These are phyloP conservation scores for Nakazawaea ernobii DNA, from an alignment of 805 yeast species.

Conservation along the genomic window DNA sequence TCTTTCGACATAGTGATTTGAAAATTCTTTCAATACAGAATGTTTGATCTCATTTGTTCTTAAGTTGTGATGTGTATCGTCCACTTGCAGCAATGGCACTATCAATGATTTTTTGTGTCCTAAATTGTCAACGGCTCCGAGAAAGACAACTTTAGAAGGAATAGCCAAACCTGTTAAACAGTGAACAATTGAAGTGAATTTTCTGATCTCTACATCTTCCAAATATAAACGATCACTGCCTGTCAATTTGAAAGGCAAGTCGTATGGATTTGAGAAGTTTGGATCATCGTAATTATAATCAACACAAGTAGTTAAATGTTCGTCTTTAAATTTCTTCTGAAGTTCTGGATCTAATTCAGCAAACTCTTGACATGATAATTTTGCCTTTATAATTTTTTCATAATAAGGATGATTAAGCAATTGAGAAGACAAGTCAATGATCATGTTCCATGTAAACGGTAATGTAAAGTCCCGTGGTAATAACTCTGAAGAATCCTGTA, in stretches of 20 bases:
- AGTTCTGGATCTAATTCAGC: background rate
- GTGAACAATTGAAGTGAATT: background rate
- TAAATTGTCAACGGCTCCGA: conserved; percentile 1
- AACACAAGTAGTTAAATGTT: background rate
- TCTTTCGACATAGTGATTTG: background rate
- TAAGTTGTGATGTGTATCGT: background rate
- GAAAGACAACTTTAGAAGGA: background rate
- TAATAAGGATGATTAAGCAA: background rate
- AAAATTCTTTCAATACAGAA: background rate
- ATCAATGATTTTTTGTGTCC: conserved; percentile 1
- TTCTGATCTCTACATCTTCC: conserved; percentile 1
- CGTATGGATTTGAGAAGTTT: background rate
- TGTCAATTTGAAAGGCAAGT: conserved; percentile 1
- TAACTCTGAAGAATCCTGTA: conserved; percentile 3
- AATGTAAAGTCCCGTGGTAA: conserved; percentile 14
- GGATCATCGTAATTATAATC: conserved; percentile 1
- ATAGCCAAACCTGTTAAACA: background rate
- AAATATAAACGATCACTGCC: background rate
- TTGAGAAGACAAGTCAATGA: background rate
- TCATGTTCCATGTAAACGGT: conserved; percentile 22
- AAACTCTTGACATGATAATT: background rate
- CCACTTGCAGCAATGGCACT: background rate
- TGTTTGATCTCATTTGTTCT: background rate
- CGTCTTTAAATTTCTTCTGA: background rate
- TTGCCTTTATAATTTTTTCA: background rate